Evolutionary conservation across 768 basidiomycete species (phyloP), one percentile per base, ranked within the genome.

Genomic region (Lactarius vividus): DNA sequence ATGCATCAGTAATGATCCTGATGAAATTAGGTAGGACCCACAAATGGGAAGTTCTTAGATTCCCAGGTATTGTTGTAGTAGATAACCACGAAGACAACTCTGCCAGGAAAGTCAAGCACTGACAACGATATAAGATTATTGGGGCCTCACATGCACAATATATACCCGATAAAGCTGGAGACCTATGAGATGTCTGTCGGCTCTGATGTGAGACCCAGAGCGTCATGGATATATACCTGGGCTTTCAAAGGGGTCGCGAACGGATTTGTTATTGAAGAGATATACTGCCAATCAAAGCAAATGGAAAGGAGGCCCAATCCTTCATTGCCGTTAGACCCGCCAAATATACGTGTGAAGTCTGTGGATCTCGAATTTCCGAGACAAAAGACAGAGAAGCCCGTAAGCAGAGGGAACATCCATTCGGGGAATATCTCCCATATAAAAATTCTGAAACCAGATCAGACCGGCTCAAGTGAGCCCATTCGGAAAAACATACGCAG

Each of bases 221-320:
- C 9, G 1, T 15, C 44, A 10, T 28, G 5, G 26, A 18, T 28
- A 16, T 16, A 16, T 54, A 73, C 71, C 65, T 76, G 85, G 3
- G 84, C 82, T 9, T 80, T 79, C 15, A 88, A 73, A 0, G 86
- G 86, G 31, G 84, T 85, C 3, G 79, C 73, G 73, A 86, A 74
- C 4, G 85, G 84, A 62, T 83, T 85, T 44, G 68, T 39, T 33
- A 72, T 75, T 4, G 68, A 58, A 16, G 73, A 71, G 46, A 74
- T 71, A 63, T 74, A 74, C 60, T 72, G 67, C 70, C 63, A 74
- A 62, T 74, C 73, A 35, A 74, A 72, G 54, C 70, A 65, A 42
- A 74, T 42, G 18, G 71, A 69, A 44, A 73, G 62, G n/a, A 73
- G 52, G 23, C 73, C 73, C 1, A 74, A 54, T 23, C 72, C 72